Percentiles rank a stretch among this genome's conserved stretches.
Conservation (phyloP, 495 filamentous ascomycete genomes). For the Clavariopsis aquatica region DNA sequence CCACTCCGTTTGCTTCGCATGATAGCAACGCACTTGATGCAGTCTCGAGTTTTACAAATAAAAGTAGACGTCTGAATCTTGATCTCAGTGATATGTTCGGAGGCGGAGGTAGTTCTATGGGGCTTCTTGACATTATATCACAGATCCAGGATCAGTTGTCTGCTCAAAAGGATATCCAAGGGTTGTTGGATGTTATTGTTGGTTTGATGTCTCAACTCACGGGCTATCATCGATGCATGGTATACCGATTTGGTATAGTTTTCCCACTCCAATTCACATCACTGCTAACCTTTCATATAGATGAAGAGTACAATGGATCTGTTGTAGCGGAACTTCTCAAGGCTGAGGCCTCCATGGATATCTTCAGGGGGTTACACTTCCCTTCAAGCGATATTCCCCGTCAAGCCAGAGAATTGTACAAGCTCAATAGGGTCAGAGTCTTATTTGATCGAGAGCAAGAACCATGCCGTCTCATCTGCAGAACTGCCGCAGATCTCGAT, state of each 20-base stretch:
- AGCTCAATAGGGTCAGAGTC: slow-evolving; percentile 20
- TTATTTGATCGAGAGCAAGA: slow-evolving; percentile 20
- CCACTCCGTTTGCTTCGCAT: slow-evolving; percentile 10
- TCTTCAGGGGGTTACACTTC: slow-evolving; percentile 25
- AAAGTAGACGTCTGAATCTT: slow-evolving; percentile 10
- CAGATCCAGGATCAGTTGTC: slow-evolving; percentile 29
- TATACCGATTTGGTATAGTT: slow-evolving; percentile 9
- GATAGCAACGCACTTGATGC: slow-evolving; percentile 13
- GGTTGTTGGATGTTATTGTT: slow-evolving; percentile 19
- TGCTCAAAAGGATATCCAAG: not conserved
- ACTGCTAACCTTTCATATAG: not conserved
- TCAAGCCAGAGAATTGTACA: slow-evolving; percentile 27
- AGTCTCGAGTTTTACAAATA: slow-evolving; percentile 12
- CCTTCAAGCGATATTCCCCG: slow-evolving; percentile 26
- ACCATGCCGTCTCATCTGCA: slow-evolving; percentile 14
- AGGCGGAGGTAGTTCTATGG: slow-evolving; percentile 11
- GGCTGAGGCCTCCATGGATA: slow-evolving; percentile 8
- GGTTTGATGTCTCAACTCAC: slow-evolving; percentile 17
- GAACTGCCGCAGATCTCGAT: slow-evolving; percentile 7
- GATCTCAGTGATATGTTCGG: slow-evolving; percentile 11
- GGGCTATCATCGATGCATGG: slow-evolving; percentile 19
- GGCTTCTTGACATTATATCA: slow-evolving; percentile 19
- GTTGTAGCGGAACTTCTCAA: slow-evolving; percentile 23
- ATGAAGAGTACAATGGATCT: slow-evolving; percentile 17
- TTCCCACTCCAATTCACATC: not conserved